Conservation (phyloP, 768 basidiomycete species). For the Xanthoconium stramineum region DNA sequence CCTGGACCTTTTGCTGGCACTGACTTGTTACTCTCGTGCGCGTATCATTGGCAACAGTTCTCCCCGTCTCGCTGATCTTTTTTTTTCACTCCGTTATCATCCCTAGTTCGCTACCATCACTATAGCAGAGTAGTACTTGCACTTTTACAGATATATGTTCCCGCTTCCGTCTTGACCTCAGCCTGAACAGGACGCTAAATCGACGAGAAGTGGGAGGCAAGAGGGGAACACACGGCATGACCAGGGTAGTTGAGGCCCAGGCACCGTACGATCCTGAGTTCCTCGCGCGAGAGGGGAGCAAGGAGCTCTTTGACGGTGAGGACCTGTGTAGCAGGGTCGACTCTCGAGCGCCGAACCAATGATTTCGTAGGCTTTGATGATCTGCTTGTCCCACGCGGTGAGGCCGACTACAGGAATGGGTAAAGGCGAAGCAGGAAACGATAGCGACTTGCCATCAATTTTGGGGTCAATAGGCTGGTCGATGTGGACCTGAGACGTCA, state of each 20-base stretch:
- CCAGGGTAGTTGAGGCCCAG: constrained; percentile 83
- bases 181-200: constrained; percentile 38
- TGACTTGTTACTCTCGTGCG: too few relatives aligned
- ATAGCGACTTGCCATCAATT: constrained; percentile 52
- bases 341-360: constrained; percentile 67
- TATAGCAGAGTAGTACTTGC: too few relatives aligned
- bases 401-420: constrained; percentile 51
- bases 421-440: background rate
- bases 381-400: constrained; percentile 46
- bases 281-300: constrained; percentile 61
- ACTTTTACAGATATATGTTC: too few relatives aligned
- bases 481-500: constrained; percentile 66
- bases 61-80: too few relatives aligned
- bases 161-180: constrained; percentile 54
- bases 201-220: background rate
- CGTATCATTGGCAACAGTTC: too few relatives aligned
- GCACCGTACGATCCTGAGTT: constrained; percentile 70
- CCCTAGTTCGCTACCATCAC: too few relatives aligned
- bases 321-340: constrained; percentile 59
- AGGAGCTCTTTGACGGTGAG: constrained; percentile 73
- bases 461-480: constrained; percentile 69
- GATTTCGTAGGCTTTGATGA: constrained; percentile 71
- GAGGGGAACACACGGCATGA: constrained; percentile 56
- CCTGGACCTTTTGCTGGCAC: too few relatives aligned
- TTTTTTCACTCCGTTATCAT: too few relatives aligned